Percentiles rank a stretch among this genome's conserved stretches.
phyloP scores from a whole-genome alignment of 129 eudicot species.

The Chrysanthemum lavandulifolium region DNA sequence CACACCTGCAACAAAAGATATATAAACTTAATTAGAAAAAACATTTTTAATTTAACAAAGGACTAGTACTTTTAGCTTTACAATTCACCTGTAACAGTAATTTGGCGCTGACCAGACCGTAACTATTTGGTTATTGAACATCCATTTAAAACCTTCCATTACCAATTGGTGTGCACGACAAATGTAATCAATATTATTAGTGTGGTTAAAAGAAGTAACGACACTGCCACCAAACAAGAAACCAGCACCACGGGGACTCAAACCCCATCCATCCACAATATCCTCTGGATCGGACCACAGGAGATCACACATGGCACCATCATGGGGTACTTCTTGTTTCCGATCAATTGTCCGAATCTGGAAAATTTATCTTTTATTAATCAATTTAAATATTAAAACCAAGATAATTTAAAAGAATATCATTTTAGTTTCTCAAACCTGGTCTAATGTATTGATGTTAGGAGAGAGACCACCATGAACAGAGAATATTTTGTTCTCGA shows the following conservation, averaged over 20 bases:
- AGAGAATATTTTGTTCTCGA: slow-evolving; percentile 91
- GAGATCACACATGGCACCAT: slow-evolving; percentile 99
- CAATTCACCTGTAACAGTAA: slow-evolving; percentile 81
- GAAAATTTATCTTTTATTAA: slow-evolving; percentile 14
- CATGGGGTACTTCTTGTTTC: slow-evolving; percentile 99
- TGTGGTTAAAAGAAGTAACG: slow-evolving; percentile 75
- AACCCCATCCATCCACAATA: slow-evolving; percentile 92
- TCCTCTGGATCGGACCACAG: slow-evolving; percentile 99
- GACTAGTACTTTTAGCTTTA: background rate
- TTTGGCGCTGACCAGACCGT: slow-evolving; percentile 99
- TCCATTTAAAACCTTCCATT: slow-evolving; percentile 99
- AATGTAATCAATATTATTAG: slow-evolving; percentile 87
- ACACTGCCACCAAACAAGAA: slow-evolving; percentile 93
- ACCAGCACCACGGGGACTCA: slow-evolving; percentile 99
- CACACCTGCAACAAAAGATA: slow-evolving; percentile 64
- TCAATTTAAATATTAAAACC: background rate
- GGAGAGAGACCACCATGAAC: slow-evolving; percentile 99
- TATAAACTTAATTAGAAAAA: background rate
- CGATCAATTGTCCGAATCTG: slow-evolving; percentile 96
- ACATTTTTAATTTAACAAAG: background rate
- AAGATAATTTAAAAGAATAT: slow-evolving; percentile 12
- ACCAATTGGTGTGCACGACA: slow-evolving; percentile 97
- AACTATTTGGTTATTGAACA: slow-evolving; percentile 93
- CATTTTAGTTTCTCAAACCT: slow-evolving; percentile 41
- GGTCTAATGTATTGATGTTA: slow-evolving; percentile 78